Evolutionary conservation across 2,329 filamentous ascomycete species (phyloP), one percentile per base, ranked within the genome.

Genomic region (Apiospora hydei): DNA sequence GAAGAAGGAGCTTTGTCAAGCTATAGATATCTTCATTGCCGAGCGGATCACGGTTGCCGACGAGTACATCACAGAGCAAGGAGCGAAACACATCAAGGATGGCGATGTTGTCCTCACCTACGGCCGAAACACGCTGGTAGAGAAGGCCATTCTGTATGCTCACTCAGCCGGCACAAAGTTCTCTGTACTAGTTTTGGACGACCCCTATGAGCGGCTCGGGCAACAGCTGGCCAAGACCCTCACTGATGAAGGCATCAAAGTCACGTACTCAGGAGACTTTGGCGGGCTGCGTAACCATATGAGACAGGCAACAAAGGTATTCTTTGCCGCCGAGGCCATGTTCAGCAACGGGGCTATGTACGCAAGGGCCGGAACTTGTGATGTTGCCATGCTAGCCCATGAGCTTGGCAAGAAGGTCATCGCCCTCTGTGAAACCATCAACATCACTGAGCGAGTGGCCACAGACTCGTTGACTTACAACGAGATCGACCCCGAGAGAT

Each of bases 381-480:
- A 96, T 72, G 89, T 98, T 13, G 95, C 96, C 24, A 93, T 96
- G 85, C 91, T 93, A 57, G 96, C 95, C 7, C 90, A 92, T 69
- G 90, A 93, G 71, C 87, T 91, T 26, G 91, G 92, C 72, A 89
- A 95, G 49, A 93, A 94, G 0, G 94, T 98, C 72, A 91, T 97
- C 46, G 94, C 97, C 3, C 93, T 97, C 72, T 98, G 94, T 82
- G 96, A 98, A 84, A 96, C 93, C 4, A 92, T 98, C 84, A 99
- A 98, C 83, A 98, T 98, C 81, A 96, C 78, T 43, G 89, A 84
- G 91, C 92, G 94, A 72, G 94, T 98, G 14, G 93, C 94, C 8
- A 90, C 97, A 18, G 96, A 98, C 83, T 96, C 94, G 34, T 94
- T 98, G 76, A 96, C 96, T 57, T 92, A 94, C 78, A 99, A 99